A percentile compares a stretch with the other conserved stretches of the same genome.
Conservation (phyloP, 2,329 filamentous ascomycete genomes). For the Pseudogymnoascus sp. region DNA sequence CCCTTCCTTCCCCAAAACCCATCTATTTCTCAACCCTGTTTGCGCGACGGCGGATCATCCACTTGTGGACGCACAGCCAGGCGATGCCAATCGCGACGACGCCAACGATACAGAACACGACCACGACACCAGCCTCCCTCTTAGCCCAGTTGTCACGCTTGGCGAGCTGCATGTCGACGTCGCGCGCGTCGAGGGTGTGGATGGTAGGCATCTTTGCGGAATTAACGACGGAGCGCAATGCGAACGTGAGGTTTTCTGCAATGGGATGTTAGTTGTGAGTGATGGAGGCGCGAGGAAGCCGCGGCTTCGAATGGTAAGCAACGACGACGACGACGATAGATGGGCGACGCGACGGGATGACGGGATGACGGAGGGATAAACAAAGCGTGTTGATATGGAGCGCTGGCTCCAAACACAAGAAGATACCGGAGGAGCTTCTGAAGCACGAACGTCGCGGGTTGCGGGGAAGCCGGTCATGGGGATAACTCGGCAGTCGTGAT, state of each 20-base stretch:
- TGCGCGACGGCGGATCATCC: slow-evolving; percentile 28
- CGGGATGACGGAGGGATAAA: slow-evolving; percentile 1
- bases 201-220: slow-evolving; percentile 18
- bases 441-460: neutral
- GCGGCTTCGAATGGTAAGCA: neutral
- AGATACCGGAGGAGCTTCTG: neutral
- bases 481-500: slow-evolving; percentile 4
- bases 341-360: neutral
- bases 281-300: neutral
- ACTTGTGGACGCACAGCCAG: slow-evolving; percentile 41
- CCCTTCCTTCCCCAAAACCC: neutral
- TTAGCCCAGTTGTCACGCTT: slow-evolving; percentile 51
- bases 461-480: neutral
- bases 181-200: slow-evolving; percentile 12
- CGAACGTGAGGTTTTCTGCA: neutral
- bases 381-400: neutral
- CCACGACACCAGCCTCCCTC: slow-evolving; percentile 50
- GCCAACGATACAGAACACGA: slow-evolving; percentile 55
- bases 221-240: slow-evolving; percentile 2
- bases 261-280: neutral
- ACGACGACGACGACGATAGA: neutral
- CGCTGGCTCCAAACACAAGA: neutral
- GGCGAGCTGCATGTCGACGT: slow-evolving; percentile 34
- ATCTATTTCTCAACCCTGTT: slow-evolving; percentile 6
- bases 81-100: slow-evolving; percentile 44